Evolutionary conservation across 1,139 yeast genomes (phyloP), one percentile per base, ranked within the genome.

Genomic region (Kodamaea ohmeri): DNA sequence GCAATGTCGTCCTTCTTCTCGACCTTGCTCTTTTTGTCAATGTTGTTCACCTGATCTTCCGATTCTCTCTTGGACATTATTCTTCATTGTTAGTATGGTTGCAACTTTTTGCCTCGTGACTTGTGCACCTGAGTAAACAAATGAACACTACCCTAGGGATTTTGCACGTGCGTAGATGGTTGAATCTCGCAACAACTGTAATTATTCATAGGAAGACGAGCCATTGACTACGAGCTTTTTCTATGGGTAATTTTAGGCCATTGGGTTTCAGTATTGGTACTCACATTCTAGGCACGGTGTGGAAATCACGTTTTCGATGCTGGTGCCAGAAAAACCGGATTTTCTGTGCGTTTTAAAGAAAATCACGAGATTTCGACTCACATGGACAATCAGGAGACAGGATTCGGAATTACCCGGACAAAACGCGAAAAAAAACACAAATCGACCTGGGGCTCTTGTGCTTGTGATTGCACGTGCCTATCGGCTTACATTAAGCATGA

Each of bases 1-100:
- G 68, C 69, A 34, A 65, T 58, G 37, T 65, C 67, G 19, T 63
- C 66, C 43, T 65, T 63, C 48, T 61, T 60, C 45, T 53, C 60
- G 35, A 45, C 44, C 47, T 60, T 61, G 31, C 44, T 39, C 47
- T 58, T 63, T 47, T 58, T 58, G 30, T 53, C 52, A 13, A 18
- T 14, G 29, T 42, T 45, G 28, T 47, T 52, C 46, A 46, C 49
- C 15, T 16, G 25, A 32, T 42, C 42, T 28, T 52, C 52, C 11
- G 46, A 46, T 46, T 58, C 66, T 56, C 67, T 63, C 49, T 61
- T 61, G 25, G 61, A 42, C 65, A 56, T 58, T 14, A 18, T 29
- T 17, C 35, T 32, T 4, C 12, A 13, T n/a, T 22, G 39, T 35
- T 35, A 38, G 43, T 40, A 35, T 32, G 35, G 36, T 38, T 38